Evolutionary conservation across 2,329 filamentous ascomycete species (phyloP).

Genomic region (Ceratocystis cubensis): DNA sequence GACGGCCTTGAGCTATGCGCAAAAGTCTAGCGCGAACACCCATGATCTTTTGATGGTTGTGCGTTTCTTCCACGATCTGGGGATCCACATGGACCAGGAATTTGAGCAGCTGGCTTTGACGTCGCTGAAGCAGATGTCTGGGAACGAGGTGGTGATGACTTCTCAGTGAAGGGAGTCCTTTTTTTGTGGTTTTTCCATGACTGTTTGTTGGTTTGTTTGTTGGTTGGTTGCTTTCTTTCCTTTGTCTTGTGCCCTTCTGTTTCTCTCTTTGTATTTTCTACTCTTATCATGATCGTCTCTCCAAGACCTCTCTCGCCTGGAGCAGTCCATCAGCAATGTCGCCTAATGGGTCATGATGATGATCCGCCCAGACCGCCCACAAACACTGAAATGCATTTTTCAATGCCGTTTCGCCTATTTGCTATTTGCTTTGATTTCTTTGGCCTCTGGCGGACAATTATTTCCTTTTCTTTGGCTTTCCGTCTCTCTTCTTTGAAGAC

Average conservation of each 20-base stretch:
- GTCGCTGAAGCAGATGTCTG: not conserved
- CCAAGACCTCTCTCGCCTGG: conserved; percentile 1
- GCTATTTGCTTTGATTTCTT: not conserved
- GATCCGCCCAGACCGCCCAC: not conserved
- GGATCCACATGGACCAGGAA: conserved; percentile 12
- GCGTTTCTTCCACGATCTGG: conserved; percentile 21
- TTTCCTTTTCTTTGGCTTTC: not conserved
- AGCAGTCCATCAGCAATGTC: conserved; percentile 5
- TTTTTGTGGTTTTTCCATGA: not conserved
- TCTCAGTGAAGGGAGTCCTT: not conserved
- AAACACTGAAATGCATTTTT: not conserved
- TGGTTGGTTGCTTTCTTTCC: not conserved
- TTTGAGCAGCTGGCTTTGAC: not conserved
- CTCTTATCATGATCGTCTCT: conserved; percentile 20
- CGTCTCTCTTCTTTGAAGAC: not conserved
- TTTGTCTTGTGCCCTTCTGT: not conserved
- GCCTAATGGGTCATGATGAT: conserved; percentile 1
- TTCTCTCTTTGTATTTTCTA: not conserved
- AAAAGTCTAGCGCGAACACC: conserved; percentile 18
- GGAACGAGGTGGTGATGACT: not conserved
- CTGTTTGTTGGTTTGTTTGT: not conserved
- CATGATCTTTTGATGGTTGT: conserved; percentile 20
- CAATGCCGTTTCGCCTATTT: conserved; percentile 4
- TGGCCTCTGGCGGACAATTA: not conserved
- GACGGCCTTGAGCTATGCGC: conserved; percentile 20